Evolutionary conservation across 768 basidiomycete species (phyloP).

Genomic region (Megacollybia marginata): DNA sequence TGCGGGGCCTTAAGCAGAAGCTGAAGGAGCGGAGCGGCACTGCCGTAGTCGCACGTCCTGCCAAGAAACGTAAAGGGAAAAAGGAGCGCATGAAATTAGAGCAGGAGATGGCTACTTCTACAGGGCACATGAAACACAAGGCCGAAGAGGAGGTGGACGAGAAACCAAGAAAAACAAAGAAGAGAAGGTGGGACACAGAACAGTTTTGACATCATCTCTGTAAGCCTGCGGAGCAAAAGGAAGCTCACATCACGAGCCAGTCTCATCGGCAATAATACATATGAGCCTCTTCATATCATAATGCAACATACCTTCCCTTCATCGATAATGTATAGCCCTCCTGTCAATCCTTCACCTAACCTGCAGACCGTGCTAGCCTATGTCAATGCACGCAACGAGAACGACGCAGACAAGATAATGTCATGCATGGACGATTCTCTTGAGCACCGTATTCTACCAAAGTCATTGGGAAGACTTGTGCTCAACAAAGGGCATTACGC

Average conservation of each 20-base stretch:
- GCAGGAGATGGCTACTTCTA: conserved; percentile 13
- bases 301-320: conserved; percentile 4
- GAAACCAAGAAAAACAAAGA: conserved; percentile 6
- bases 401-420: conserved; percentile 17
- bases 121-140: conserved; percentile 1
- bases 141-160: conserved; percentile 5
- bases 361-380: conserved; percentile 26
- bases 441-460: conserved; percentile 28
- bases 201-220: not conserved
- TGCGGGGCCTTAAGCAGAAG: conserved; percentile 66
- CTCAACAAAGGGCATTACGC: conserved; percentile 26
- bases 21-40: conserved; percentile 36
- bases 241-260: too few relatives aligned
- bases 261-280: too few relatives aligned
- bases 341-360: conserved; percentile 23
- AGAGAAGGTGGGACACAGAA: not conserved
- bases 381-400: conserved; percentile 20
- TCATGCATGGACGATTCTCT: conserved; percentile 24
- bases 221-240: too few relatives aligned
- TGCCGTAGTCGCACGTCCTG: conserved; percentile 15
- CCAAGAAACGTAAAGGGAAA: conserved; percentile 63
- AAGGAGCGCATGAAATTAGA: conserved; percentile 58
- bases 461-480: conserved; percentile 25
- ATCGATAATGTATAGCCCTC: conserved; percentile 14
- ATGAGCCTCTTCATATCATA: not conserved